Conservation (phyloP, 2,329 filamentous ascomycete genomes). For the Fusarium cicatricum region DNA sequence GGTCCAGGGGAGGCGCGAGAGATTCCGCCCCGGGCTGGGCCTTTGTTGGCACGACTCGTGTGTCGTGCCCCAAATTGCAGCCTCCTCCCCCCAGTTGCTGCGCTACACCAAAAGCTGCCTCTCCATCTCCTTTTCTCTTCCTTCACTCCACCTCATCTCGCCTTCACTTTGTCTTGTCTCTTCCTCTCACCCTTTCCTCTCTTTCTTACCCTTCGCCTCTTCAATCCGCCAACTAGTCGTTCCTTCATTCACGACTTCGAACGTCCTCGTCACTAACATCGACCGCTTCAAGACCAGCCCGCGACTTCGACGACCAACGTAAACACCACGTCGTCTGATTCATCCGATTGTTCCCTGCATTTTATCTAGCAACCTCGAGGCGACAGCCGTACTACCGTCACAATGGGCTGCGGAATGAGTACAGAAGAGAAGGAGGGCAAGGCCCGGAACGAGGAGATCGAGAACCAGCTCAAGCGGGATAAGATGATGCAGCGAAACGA, state of each 20-base stretch:
- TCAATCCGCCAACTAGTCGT: slow-evolving; percentile 26
- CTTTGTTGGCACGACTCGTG: slow-evolving; percentile 45
- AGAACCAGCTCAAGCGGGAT: slow-evolving; percentile 98
- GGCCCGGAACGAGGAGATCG: slow-evolving; percentile 99
- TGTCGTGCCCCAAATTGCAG: slow-evolving; percentile 45
- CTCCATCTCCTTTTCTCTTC: slow-evolving; percentile 45
- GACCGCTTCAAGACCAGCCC: slow-evolving; percentile 22
- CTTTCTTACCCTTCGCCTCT: slow-evolving; percentile 33
- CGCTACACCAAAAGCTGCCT: slow-evolving; percentile 43
- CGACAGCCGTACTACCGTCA: slow-evolving; percentile 57
- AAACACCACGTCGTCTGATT: slow-evolving; percentile 32
- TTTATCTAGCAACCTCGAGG: slow-evolving; percentile 24
- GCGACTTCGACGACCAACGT: slow-evolving; percentile 28
- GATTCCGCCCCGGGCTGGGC: slow-evolving; percentile 43
- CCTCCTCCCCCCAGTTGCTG: slow-evolving; percentile 38
- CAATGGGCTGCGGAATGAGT: slow-evolving; percentile 99
- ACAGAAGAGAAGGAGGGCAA: slow-evolving; percentile 99
- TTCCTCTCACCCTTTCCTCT: slow-evolving; percentile 36
- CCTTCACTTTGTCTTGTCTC: slow-evolving; percentile 37
- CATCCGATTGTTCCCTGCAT: slow-evolving; percentile 16
- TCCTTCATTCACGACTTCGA: slow-evolving; percentile 35
- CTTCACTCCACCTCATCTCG: slow-evolving; percentile 40
- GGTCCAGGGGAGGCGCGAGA: slow-evolving; percentile 43
- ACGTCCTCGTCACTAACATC: slow-evolving; percentile 29
- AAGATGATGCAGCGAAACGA: slow-evolving; percentile 99